These are phyloP conservation scores for Blastomyces silverae DNA, from an alignment of 2,329 filamentous ascomycete species.

Conservation along the genomic window DNA sequence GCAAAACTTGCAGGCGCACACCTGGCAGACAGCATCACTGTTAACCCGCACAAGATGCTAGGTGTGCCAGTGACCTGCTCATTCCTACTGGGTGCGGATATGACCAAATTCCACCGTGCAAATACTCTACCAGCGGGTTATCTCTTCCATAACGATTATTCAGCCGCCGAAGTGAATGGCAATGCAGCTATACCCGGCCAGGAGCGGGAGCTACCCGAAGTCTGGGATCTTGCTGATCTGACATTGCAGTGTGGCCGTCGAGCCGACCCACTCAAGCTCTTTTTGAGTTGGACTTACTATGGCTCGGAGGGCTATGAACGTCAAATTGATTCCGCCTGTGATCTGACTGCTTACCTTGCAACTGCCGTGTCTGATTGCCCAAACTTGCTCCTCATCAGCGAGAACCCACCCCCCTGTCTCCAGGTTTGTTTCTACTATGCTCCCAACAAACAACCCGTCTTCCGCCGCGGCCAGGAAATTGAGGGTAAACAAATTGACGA, in stretches of 20 bases:
- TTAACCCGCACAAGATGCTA: slow-evolving; percentile 98
- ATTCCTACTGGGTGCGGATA: slow-evolving; percentile 73
- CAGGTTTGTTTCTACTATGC: slow-evolving; percentile 94
- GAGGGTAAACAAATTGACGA: slow-evolving; percentile 28
- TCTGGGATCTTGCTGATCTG: slow-evolving; percentile 86
- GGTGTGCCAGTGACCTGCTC: slow-evolving; percentile 85
- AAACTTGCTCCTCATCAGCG: slow-evolving; percentile 65
- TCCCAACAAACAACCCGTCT: slow-evolving; percentile 48
- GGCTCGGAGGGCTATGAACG: slow-evolving; percentile 64
- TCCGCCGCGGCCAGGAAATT: slow-evolving; percentile 27
- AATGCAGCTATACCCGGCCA: slow-evolving; percentile 23
- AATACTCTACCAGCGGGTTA: slow-evolving; percentile 87
- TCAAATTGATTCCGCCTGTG: slow-evolving; percentile 67
- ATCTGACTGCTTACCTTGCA: slow-evolving; percentile 63
- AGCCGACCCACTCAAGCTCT: slow-evolving; percentile 80
- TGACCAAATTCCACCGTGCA: slow-evolving; percentile 68
- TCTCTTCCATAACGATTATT: slow-evolving; percentile 60
- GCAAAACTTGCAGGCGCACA: slow-evolving; percentile 63
- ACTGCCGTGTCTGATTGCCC: slow-evolving; percentile 48
- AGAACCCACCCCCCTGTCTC: slow-evolving; percentile 74
- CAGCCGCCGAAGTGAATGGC: slow-evolving; percentile 31
- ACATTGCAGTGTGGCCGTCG: slow-evolving; percentile 88
- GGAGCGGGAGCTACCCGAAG: slow-evolving; percentile 45
- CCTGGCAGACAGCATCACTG: slow-evolving; percentile 71
- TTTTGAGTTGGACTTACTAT: slow-evolving; percentile 84